A percentile compares a stretch with the other conserved stretches of the same genome.
These are phyloP conservation scores for Cystofilobasidium capitatum DNA, from an alignment of 768 basidiomycete genomes.

Conservation along the genomic window DNA sequence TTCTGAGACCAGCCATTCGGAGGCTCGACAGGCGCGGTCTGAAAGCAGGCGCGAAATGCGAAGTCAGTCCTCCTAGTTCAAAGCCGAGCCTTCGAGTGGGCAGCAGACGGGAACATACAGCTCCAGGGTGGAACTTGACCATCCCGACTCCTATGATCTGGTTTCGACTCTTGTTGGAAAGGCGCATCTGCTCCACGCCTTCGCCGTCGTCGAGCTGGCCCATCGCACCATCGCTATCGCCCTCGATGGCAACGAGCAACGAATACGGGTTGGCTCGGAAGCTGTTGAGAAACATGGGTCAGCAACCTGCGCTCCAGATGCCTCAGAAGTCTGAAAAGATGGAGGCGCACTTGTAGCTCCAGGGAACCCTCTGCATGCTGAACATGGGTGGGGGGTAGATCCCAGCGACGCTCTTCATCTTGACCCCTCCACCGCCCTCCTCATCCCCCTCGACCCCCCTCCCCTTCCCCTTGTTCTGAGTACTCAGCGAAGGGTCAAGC, in stretches of 20 bases:
- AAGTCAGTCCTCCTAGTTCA: no score
- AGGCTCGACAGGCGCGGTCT: neutral
- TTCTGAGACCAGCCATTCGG: neutral
- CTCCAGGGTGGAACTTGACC: neutral
- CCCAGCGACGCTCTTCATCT: slow-evolving; percentile 5
- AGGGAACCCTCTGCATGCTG: slow-evolving; percentile 15
- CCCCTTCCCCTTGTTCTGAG: no score
- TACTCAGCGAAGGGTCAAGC: no score
- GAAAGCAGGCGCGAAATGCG: neutral
- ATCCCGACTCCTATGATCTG: neutral
- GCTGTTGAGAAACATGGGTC: neutral
- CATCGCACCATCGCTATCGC: neutral
- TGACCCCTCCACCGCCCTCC: neutral
- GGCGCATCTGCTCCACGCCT: slow-evolving; percentile 3
- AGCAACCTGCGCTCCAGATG: neutral
- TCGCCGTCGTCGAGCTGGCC: neutral
- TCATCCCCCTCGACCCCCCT: neutral
- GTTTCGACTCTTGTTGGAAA: neutral
- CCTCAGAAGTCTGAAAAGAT: neutral
- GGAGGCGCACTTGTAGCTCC: slow-evolving; percentile 15
- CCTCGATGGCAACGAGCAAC: neutral
- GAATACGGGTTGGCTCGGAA: slow-evolving; percentile 16
- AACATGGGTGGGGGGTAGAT: slow-evolving; percentile 21
- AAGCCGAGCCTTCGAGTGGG: neutral
- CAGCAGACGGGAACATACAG: neutral